phyloP scores from a whole-genome alignment of 2,329 filamentous ascomycete genomes.

The Leptographium radiaticola region DNA sequence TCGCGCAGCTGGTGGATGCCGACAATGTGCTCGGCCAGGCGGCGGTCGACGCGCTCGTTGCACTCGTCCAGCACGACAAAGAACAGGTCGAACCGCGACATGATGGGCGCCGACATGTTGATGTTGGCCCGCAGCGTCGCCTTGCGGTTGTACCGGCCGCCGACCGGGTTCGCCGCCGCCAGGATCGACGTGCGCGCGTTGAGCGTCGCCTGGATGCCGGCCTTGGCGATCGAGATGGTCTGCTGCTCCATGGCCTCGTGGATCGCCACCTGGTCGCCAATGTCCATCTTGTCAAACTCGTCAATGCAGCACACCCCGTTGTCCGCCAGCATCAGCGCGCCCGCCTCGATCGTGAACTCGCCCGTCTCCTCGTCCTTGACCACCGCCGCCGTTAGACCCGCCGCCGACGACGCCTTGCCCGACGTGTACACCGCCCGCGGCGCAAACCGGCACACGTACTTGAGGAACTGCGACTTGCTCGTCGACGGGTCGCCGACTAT shows the following conservation, averaged over 20 bases:
- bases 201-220: conserved; percentile 92
- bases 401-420: conserved; percentile 92
- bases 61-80: conserved; percentile 97
- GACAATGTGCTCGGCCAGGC: conserved; percentile 90
- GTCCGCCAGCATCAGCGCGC: conserved; percentile 92
- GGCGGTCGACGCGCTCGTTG: conserved; percentile 80
- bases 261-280: conserved; percentile 92
- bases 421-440: conserved; percentile 95
- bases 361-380: conserved; percentile 98
- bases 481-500: conserved; percentile 95
- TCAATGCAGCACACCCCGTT: conserved; percentile 98
- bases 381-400: conserved; percentile 91
- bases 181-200: conserved; percentile 94
- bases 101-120: conserved; percentile 98
- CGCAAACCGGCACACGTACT: conserved; percentile 95
- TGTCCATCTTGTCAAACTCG: conserved; percentile 99
- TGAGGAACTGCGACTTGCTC: conserved; percentile 94
- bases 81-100: conserved; percentile 98
- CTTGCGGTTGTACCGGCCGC: conserved; percentile 95
- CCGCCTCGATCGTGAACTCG: conserved; percentile 96
- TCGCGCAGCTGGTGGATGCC: conserved; percentile 86
- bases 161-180: conserved; percentile 89
- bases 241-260: conserved; percentile 99
- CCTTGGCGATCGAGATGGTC: conserved; percentile 97
- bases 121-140: conserved; percentile 86